Evolutionary conservation across 768 basidiomycete species (phyloP).

Genomic region (Sistotremastrum suecicum): DNA sequence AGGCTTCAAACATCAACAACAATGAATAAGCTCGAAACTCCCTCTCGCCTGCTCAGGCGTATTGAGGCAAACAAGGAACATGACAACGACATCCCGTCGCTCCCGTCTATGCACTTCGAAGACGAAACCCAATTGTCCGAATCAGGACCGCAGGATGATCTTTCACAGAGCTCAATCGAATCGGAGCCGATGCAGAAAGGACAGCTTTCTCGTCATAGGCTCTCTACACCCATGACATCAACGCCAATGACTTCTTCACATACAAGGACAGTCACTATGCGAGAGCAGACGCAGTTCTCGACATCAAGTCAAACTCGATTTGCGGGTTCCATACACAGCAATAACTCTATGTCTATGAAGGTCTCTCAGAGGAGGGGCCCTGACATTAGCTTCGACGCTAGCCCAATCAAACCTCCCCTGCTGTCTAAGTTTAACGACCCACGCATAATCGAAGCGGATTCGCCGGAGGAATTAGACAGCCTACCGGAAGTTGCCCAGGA

Average conservation of each 20-base stretch:
- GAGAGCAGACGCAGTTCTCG: conserved; percentile 28
- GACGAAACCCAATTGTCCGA: conserved; percentile 17
- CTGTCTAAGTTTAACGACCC: too few species aligned
- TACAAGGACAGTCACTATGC: conserved; percentile 33
- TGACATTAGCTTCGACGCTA: conserved; percentile 44
- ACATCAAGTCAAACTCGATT: conserved; percentile 36
- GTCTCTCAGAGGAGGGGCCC: conserved; percentile 17
- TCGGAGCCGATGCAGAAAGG: too few species aligned
- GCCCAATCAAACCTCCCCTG: conserved; percentile 38
- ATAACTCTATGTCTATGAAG: not conserved
- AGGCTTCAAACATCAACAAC: not conserved
- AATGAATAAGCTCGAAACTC: conserved; percentile 39
- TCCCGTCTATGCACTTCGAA: conserved; percentile 65
- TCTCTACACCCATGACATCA: too few species aligned
- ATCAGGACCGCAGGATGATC: too few species aligned
- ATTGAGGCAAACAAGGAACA: conserved; percentile 53
- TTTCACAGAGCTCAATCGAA: too few species aligned
- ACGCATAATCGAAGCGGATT: too few species aligned
- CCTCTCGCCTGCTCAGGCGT: conserved; percentile 72
- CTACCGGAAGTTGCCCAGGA: too few species aligned
- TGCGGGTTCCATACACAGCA: conserved; percentile 30
- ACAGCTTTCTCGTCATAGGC: too few species aligned
- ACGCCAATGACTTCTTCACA: conserved; percentile 21
- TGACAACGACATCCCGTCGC: conserved; percentile 63
- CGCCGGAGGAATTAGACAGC: too few species aligned